Percentiles rank a stretch among this genome's conserved stretches.
Conservation (phyloP, 1,139 yeast genomes). For the Lodderomyces theae region DNA sequence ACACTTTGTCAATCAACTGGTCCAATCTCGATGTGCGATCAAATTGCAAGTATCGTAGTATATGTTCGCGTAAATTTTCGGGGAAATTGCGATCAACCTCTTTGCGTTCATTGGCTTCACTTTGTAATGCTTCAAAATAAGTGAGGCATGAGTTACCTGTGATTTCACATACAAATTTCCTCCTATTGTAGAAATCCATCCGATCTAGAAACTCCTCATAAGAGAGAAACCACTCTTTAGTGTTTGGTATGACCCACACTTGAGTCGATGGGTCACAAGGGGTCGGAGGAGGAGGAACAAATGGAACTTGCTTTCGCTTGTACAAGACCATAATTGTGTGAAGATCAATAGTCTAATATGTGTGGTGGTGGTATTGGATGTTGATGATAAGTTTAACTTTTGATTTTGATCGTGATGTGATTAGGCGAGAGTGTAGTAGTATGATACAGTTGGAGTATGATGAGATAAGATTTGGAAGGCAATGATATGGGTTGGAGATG, state of each 20-base stretch:
- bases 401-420: no score
- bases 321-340: conserved; percentile 53
- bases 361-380: not conserved
- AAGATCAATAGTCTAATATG: no score
- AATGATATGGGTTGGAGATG: no score
- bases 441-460: no score
- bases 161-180: conserved; percentile 90
- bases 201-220: conserved; percentile 74
- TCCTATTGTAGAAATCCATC: conserved; percentile 67
- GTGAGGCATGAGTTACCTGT: conserved; percentile 92
- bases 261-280: conserved; percentile 53
- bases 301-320: conserved; percentile 66
- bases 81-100: conserved; percentile 84
- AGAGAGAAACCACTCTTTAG: conserved; percentile 80
- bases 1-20: conserved; percentile 80
- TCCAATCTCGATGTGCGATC: conserved; percentile 83
- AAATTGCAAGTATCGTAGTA: conserved; percentile 78
- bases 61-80: conserved; percentile 87
- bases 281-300: conserved; percentile 52
- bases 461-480: no score
- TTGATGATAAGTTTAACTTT: not conserved
- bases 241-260: conserved; percentile 77
- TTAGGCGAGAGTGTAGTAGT: no score
- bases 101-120: conserved; percentile 65
- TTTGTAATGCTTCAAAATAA: conserved; percentile 80